Conservation (phyloP, 345 rosid species). For the Adansonia digitata region DNA sequence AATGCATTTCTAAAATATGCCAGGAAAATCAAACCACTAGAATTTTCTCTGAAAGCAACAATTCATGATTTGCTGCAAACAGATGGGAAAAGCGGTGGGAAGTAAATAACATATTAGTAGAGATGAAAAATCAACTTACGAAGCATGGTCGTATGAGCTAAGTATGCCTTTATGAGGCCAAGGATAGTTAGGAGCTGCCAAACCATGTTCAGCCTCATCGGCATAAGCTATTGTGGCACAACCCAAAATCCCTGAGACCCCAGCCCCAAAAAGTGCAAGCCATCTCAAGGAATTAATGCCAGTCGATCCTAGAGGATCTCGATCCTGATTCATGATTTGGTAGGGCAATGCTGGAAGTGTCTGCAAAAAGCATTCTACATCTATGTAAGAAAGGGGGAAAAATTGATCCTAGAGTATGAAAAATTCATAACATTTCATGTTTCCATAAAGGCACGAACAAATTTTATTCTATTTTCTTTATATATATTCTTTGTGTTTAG, state of each 20-base stretch:
- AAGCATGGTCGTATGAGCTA: conserved; percentile 97
- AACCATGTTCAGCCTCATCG: conserved; percentile 97
- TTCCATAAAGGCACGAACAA: neutral
- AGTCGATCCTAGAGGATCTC: conserved; percentile 48
- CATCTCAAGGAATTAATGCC: conserved; percentile 50
- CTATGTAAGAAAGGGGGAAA: neutral
- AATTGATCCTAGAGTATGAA: neutral
- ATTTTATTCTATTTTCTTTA: neutral
- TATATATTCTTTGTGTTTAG: neutral
- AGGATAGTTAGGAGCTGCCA: conserved; percentile 80
- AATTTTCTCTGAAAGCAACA: neutral
- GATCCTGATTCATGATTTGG: conserved; percentile 52
- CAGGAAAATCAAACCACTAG: neutral
- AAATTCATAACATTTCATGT: neutral
- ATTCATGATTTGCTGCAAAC: neutral
- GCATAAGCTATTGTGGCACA: conserved; percentile 73
- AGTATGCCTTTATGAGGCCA: conserved; percentile 99
- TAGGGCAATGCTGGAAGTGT: conserved; percentile 41
- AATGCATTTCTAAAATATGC: neutral
- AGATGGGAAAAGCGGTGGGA: neutral
- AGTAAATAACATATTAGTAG: neutral
- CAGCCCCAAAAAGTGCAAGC: conserved; percentile 78
- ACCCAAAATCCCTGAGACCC: conserved; percentile 77
- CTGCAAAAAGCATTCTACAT: conserved; percentile 30
- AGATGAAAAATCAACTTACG: conserved; percentile 51